Conservation (phyloP, 345 rosid genomes). For the Murraya paniculata region DNA sequence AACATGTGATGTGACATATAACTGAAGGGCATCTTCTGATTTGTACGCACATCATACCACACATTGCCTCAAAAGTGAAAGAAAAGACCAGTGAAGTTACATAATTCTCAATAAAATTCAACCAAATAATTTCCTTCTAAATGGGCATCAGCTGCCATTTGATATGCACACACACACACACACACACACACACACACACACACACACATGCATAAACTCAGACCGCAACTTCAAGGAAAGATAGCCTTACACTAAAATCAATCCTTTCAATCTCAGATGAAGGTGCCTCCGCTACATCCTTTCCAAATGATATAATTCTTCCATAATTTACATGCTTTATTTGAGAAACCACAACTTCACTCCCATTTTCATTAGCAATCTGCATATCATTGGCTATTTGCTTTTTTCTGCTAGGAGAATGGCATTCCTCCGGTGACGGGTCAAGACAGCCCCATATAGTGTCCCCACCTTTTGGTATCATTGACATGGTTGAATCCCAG, state of each 20-base stretch:
- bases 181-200: no score
- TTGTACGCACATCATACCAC: not conserved
- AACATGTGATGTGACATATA: not conserved
- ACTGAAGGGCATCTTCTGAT: not conserved
- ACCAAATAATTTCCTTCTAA: not conserved
- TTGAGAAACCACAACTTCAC: conserved; percentile 4
- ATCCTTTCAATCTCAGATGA: conserved; percentile 47
- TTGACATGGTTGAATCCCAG: conserved; percentile 75
- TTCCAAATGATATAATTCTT: conserved; percentile 64
- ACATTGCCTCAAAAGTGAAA: not conserved
- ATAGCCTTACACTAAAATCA: conserved; percentile 53
- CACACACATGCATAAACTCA: no score
- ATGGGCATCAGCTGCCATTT: not conserved
- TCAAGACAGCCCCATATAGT: conserved; percentile 69
- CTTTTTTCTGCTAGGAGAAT: conserved; percentile 28
- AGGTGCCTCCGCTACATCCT: conserved; percentile 44
- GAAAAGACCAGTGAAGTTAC: not conserved
- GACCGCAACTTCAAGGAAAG: not conserved
- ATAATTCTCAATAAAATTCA: not conserved
- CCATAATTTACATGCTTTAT: conserved; percentile 43
- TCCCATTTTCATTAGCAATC: conserved; percentile 14
- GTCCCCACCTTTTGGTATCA: conserved; percentile 77
- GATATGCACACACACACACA: no score
- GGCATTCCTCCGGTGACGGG: conserved; percentile 61
- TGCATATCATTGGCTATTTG: conserved; percentile 26